Percentiles rank a stretch among this genome's conserved stretches.
phyloP scores from a whole-genome alignment of 805 yeast genomes.

The Hanseniaspora thailandica region DNA sequence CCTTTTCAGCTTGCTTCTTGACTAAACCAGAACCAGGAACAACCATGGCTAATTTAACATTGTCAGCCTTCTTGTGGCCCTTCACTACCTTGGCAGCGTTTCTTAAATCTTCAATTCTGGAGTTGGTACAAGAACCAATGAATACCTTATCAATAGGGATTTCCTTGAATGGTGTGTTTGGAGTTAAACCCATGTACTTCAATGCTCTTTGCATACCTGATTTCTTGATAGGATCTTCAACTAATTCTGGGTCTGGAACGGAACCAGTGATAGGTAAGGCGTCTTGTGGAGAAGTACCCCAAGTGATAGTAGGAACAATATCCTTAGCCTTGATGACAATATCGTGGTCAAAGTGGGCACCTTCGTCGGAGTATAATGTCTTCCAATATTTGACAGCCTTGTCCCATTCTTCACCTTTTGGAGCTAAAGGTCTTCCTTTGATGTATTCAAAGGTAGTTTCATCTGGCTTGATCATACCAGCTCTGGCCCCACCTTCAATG shows the following conservation, averaged over 20 bases:
- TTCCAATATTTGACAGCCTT: constrained; percentile 89
- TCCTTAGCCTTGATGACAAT: constrained; percentile 71
- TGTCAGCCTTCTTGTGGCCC: constrained; percentile 76
- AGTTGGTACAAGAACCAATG: constrained; percentile 96
- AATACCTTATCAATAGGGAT: constrained; percentile 82
- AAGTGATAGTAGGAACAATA: constrained; percentile 89
- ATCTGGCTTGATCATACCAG: constrained; percentile 98
- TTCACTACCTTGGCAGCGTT: constrained; percentile 88
- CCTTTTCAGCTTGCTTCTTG: constrained; percentile 84
- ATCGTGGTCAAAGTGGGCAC: constrained; percentile 79
- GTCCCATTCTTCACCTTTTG: constrained; percentile 88
- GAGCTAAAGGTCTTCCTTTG: constrained; percentile 89
- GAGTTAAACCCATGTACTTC: constrained; percentile 76
- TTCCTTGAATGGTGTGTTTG: constrained; percentile 69
- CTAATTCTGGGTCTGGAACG: constrained; percentile 81
- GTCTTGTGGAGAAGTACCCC: constrained; percentile 99
- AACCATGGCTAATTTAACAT: constrained; percentile 70
- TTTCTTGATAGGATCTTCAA: constrained; percentile 59
- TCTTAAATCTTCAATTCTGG: constrained; percentile 92
- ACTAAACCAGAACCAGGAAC: constrained; percentile 98
- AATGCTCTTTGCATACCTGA: constrained; percentile 86
- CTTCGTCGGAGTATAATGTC: constrained; percentile 76
- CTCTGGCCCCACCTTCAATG: constrained; percentile 98
- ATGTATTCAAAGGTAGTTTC: constrained; percentile 77
- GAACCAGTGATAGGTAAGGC: constrained; percentile 85